Base-by-base conservation (phyloP, 495 filamentous ascomycete genomes). In the Pseudoneurospora amorphoporcata region DNA sequence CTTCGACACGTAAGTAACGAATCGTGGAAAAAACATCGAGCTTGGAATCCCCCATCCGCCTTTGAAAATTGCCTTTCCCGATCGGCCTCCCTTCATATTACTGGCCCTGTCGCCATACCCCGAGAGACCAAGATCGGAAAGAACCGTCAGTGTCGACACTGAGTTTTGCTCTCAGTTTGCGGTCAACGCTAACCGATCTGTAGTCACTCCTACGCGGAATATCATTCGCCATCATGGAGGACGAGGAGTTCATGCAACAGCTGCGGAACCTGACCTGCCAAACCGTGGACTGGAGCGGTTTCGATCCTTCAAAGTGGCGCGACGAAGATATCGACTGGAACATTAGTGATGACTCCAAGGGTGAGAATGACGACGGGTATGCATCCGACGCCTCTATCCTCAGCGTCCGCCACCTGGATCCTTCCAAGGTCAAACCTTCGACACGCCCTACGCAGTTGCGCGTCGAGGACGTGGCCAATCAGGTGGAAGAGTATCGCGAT, bases 381-480 rank as follows among this genome's bases (percentile, higher is more conserved):
- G 68, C 72, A 29, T 75, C 74, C 17, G 74, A 76, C 43, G 71
- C 73, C 45, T 77, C 75, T 16, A 41, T 77, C 39, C 43, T 77
- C 38, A 75, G 73, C 29, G n/a, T 68, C 9, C 72, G 68, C 43
- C 73, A 76, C 39, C 70, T 79, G 2, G 71, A 68, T 9, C 2
- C 40, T 3, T 45, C 71, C 29, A 40, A 73, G 42, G 10, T 8
- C 37, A 71, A n/a, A 68, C 1, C 29, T 8, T 10, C 2, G 35
- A 39, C 70, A 17, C 5, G 29, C 32, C 43, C 29, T 32, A 14
- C 17, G 8, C 12, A 42, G 19, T n/a, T 58, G 39, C 42, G 69
- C 39, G 38, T 32, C 2, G 42, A 43, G 19, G 39, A 47, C 40
- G n/a, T 32, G 40, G 58, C 75, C 9, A 72, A 74, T 14, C 73